Evolutionary conservation across 1,284 basidiomycete species (phyloP).

Genomic region (Erythrobasidium hasegawianum): DNA sequence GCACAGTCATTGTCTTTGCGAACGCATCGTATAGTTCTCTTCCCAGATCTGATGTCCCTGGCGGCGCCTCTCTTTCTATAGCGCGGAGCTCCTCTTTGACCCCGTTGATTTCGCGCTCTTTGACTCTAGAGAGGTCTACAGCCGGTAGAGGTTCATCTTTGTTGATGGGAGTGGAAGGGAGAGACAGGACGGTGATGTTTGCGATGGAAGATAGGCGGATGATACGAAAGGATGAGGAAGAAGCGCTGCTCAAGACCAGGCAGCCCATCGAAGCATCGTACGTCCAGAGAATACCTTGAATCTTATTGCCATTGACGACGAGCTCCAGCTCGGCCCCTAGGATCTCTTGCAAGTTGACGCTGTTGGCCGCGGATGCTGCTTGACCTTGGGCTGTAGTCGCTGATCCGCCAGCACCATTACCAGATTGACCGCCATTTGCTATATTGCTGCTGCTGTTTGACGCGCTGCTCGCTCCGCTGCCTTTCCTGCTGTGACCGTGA

Average conservation of each 20-base stretch:
- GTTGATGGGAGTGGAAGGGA: not conserved
- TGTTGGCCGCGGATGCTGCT: not conserved
- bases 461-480: not conserved
- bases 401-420: not conserved
- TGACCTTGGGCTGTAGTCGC: not conserved
- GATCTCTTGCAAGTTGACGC: not conserved
- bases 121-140: slow-evolving; percentile 17
- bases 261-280: slow-evolving; percentile 23
- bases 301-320: slow-evolving; percentile 12
- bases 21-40: slow-evolving; percentile 21
- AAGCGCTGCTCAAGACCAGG: slow-evolving; percentile 5
- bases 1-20: slow-evolving; percentile 24
- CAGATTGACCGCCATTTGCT: not conserved
- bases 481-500: not conserved
- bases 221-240: slow-evolving; percentile 18
- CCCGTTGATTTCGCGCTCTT: slow-evolving; percentile 22
- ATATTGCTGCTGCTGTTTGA: not conserved
- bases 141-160: slow-evolving; percentile 2
- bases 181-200: slow-evolving; percentile 13
- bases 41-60: slow-evolving; percentile 13
- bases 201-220: slow-evolving; percentile 17
- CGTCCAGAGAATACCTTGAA: slow-evolving; percentile 26
- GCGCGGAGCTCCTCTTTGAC: slow-evolving; percentile 11
- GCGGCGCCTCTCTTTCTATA: slow-evolving; percentile 26
- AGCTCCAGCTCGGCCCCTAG: slow-evolving; percentile 18